Conservation (phyloP, 2,329 filamentous ascomycete genomes). For the Colletotrichum limetticola region DNA sequence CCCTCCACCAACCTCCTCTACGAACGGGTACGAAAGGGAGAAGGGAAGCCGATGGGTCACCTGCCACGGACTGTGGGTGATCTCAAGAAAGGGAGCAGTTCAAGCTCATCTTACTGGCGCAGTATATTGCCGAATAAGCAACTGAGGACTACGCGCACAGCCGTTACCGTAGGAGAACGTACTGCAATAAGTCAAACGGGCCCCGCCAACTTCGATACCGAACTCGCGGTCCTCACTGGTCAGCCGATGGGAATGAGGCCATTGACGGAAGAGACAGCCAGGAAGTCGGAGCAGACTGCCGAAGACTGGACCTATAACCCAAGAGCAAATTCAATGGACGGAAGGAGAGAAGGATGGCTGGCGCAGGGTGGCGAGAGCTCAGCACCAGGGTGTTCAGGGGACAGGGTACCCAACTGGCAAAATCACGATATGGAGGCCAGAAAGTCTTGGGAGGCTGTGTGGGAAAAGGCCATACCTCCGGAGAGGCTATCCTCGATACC, state of each 20-base stretch:
- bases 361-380: background rate
- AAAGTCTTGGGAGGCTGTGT: constrained; percentile 21
- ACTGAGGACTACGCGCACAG: background rate
- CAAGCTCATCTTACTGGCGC: constrained; percentile 17
- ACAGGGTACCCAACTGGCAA: background rate
- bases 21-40: constrained; percentile 10
- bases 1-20: constrained; percentile 35
- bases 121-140: constrained; percentile 14
- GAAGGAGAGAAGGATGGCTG: constrained; percentile 29
- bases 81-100: background rate
- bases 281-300: background rate
- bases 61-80: background rate
- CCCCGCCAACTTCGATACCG: constrained; percentile 16
- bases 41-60: background rate
- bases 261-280: background rate
- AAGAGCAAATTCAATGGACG: constrained; percentile 25
- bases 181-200: background rate
- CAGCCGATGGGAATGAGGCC: background rate
- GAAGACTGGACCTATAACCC: background rate
- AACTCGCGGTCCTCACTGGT: constrained; percentile 19
- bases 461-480: constrained; percentile 3
- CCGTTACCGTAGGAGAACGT: background rate
- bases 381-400: background rate
- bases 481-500: background rate
- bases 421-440: constrained; percentile 14